Conservation (phyloP, 2,329 filamentous ascomycete species). For the Triangularia setosa region DNA sequence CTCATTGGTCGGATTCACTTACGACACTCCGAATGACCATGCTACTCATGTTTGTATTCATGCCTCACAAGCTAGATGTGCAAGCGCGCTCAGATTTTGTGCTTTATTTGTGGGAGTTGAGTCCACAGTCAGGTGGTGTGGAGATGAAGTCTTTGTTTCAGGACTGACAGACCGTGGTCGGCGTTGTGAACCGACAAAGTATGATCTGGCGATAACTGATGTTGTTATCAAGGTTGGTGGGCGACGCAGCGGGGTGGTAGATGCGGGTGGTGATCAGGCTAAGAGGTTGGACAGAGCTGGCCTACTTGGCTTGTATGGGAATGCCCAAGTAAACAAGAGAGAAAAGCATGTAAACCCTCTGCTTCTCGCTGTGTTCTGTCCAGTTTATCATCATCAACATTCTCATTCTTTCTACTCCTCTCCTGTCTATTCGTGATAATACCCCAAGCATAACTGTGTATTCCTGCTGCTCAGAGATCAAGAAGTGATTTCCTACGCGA, state of each 20-base stretch:
- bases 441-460: background rate
- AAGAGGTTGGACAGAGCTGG: background rate
- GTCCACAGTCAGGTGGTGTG: background rate
- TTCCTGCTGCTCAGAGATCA: background rate
- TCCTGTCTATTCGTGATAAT: background rate
- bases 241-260: background rate
- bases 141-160: background rate
- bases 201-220: background rate
- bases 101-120: background rate
- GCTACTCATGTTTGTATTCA: background rate
- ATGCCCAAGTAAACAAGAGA: background rate
- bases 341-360: background rate
- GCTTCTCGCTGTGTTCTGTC: background rate
- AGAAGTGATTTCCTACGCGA: background rate
- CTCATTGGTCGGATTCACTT: background rate
- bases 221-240: background rate
- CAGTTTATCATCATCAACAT: background rate
- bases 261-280: background rate
- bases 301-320: background rate
- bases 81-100: background rate
- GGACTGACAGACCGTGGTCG: background rate
- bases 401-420: background rate
- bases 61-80: background rate
- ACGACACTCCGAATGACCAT: background rate
- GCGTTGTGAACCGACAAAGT: background rate